These are phyloP conservation scores for Cinchona pubescens DNA, from an alignment of 257 asterid genomes.

Conservation along the genomic window DNA sequence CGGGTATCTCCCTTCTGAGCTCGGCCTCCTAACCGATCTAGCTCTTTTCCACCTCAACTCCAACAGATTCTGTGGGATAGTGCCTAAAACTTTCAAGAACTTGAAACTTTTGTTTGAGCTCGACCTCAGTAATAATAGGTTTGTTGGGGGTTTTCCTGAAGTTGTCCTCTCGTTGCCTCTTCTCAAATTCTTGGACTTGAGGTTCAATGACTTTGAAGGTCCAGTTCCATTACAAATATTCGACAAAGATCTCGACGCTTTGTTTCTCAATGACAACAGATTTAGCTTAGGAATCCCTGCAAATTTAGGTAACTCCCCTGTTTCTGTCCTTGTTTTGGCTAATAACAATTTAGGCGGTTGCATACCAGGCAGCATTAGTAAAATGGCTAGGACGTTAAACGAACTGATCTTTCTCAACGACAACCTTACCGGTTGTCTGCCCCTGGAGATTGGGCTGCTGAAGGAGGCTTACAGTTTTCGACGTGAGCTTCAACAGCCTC, in stretches of 20 bases:
- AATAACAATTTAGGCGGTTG: conserved; percentile 66
- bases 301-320: conserved; percentile 68
- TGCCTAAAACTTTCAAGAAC: conserved; percentile 40
- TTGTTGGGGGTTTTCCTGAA: conserved; percentile 61
- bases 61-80: conserved; percentile 64
- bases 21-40: conserved; percentile 58
- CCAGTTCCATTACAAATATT: conserved; percentile 45
- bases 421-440: conserved; percentile 67
- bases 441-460: conserved; percentile 55
- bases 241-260: conserved; percentile 55
- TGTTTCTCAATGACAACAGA: conserved; percentile 62
- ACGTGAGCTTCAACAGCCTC: conserved; percentile 56
- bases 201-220: conserved; percentile 77
- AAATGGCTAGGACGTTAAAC: conserved; percentile 52
- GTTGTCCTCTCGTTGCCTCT: conserved; percentile 52
- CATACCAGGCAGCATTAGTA: conserved; percentile 61
- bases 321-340: conserved; percentile 65
- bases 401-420: conserved; percentile 58
- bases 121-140: conserved; percentile 65
- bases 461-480: conserved; percentile 52
- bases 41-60: conserved; percentile 66
- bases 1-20: conserved; percentile 60
- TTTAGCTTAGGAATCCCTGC: conserved; percentile 56
- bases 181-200: conserved; percentile 54
- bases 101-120: conserved; percentile 54